A percentile compares a stretch with the other conserved stretches of the same genome.
These are phyloP conservation scores for Podospora appendiculata DNA, from an alignment of 495 filamentous ascomycete genomes.

Conservation along the genomic window DNA sequence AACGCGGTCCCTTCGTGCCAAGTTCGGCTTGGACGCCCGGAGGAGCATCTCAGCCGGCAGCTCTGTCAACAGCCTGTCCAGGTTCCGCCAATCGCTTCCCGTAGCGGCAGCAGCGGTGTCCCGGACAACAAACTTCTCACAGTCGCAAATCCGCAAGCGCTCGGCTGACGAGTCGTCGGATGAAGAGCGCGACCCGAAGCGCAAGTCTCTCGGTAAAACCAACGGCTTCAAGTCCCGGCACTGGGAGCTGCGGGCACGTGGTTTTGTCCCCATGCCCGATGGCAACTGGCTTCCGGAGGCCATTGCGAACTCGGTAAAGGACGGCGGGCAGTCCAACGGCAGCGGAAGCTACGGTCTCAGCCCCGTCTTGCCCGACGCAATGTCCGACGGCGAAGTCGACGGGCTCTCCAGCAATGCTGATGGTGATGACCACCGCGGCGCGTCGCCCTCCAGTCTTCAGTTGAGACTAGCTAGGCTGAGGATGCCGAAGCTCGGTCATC, in stretches of 20 bases:
- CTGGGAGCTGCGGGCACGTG: constrained; percentile 33
- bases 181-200: constrained; percentile 9
- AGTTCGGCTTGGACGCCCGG: constrained; percentile 18
- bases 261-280: constrained; percentile 35
- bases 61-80: constrained; percentile 11
- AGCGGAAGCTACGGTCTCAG: constrained; percentile 18
- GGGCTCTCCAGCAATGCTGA: background rate
- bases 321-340: constrained; percentile 13
- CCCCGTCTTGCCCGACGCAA: background rate
- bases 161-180: constrained; percentile 11
- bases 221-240: constrained; percentile 20
- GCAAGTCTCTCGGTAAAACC: constrained; percentile 1
- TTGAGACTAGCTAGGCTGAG: constrained; percentile 3
- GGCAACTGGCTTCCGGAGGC: constrained; percentile 36
- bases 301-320: constrained; percentile 23
- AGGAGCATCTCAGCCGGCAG: constrained; percentile 17
- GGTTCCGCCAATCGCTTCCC: constrained; percentile 15
- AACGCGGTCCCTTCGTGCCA: constrained; percentile 22
- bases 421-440: background rate
- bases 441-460: background rate
- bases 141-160: constrained; percentile 6
- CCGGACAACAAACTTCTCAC: constrained; percentile 16
- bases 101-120: background rate
- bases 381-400: constrained; percentile 1
- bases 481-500: background rate